These are phyloP conservation scores for Colletotrichum salicis DNA, from an alignment of 2,329 filamentous ascomycete species.

Conservation along the genomic window DNA sequence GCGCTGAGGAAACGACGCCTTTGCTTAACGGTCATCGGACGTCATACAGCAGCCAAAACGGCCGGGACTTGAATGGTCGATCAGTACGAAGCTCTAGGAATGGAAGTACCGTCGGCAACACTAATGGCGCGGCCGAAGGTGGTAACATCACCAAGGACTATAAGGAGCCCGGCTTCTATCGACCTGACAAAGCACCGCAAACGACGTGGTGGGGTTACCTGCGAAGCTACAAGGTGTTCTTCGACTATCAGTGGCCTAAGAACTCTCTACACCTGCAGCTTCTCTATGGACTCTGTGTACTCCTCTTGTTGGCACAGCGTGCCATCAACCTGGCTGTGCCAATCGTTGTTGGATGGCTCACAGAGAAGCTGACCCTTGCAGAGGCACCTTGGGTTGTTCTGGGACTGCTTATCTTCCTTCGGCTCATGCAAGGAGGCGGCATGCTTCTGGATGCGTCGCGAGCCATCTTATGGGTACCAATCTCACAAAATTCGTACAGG, in stretches of 20 bases:
- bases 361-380: constrained; percentile 67
- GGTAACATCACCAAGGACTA: constrained; percentile 61
- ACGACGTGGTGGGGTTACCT: constrained; percentile 98
- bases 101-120: constrained; percentile 43
- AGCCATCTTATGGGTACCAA: constrained; percentile 92
- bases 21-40: constrained; percentile 62
- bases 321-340: constrained; percentile 89
- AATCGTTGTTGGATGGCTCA: constrained; percentile 81
- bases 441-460: constrained; percentile 86
- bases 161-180: constrained; percentile 81
- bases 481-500: constrained; percentile 96
- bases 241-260: constrained; percentile 95
- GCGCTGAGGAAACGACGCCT: constrained; percentile 69
- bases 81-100: constrained; percentile 36
- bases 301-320: constrained; percentile 82
- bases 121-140: constrained; percentile 53
- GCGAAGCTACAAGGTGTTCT: constrained; percentile 90
- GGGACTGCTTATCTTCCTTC: constrained; percentile 80
- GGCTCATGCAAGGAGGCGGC: constrained; percentile 87
- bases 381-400: constrained; percentile 72
- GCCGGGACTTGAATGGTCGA: constrained; percentile 35
- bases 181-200: constrained; percentile 84
- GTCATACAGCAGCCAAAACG: constrained; percentile 49
- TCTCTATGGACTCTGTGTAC: constrained; percentile 83
- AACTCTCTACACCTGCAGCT: constrained; percentile 79